phyloP scores from a whole-genome alignment of 2,329 filamentous ascomycete genomes.

The Zasmidium angulare region DNA sequence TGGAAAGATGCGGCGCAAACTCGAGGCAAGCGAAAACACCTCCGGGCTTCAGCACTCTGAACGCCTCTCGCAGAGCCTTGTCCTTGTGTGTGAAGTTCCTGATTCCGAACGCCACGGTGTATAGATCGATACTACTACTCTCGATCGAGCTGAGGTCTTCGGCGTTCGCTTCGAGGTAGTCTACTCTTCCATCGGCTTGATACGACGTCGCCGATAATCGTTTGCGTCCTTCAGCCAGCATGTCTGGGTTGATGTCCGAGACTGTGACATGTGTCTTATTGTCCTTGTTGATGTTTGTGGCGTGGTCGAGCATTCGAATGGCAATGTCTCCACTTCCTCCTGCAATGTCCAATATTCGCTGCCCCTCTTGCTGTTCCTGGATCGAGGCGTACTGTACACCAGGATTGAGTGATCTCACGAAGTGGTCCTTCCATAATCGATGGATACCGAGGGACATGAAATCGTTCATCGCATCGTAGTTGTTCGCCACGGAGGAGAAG shows the following conservation, averaged over 20 bases:
- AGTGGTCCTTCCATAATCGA: constrained; percentile 95
- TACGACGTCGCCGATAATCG: constrained; percentile 67
- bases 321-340: constrained; percentile 97
- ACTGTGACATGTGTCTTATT: constrained; percentile 81
- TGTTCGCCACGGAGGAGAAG: constrained; percentile 91
- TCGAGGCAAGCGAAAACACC: constrained; percentile 96
- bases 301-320: constrained; percentile 90
- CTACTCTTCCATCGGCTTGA: constrained; percentile 54
- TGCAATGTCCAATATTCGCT: constrained; percentile 89
- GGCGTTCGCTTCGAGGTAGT: constrained; percentile 88
- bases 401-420: constrained; percentile 87
- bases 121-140: constrained; percentile 78
- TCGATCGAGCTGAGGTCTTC: constrained; percentile 69
- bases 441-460: constrained; percentile 98
- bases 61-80: constrained; percentile 76
- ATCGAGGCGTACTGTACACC: constrained; percentile 57
- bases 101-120: constrained; percentile 97
- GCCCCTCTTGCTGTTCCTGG: constrained; percentile 43
- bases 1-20: constrained; percentile 78
- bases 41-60: constrained; percentile 86
- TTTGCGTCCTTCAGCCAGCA: constrained; percentile 85
- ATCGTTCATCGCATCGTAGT: constrained; percentile 98
- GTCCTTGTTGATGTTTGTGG: constrained; percentile 77
- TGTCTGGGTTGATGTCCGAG: constrained; percentile 92
- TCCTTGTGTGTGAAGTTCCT: constrained; percentile 95